phyloP scores from a whole-genome alignment of 2,329 filamentous ascomycete species.

The Aspergillus arachidicola region DNA sequence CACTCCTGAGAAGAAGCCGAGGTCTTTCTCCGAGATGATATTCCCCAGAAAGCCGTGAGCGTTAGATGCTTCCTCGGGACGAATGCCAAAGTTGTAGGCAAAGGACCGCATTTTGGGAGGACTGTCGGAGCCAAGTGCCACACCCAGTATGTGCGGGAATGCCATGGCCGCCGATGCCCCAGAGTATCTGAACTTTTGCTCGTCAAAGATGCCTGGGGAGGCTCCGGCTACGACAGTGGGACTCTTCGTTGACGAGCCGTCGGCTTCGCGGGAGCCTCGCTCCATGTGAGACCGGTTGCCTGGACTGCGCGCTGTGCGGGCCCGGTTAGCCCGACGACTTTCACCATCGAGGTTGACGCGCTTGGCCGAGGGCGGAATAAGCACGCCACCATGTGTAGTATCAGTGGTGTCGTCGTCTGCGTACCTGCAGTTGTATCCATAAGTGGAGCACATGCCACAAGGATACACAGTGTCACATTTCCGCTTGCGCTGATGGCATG shows the following conservation, averaged over 20 bases:
- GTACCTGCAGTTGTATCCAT: constrained; percentile 32
- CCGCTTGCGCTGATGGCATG: constrained; percentile 38
- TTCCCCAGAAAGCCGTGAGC: constrained; percentile 23
- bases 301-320: constrained; percentile 3
- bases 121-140: constrained; percentile 28
- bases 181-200: constrained; percentile 29
- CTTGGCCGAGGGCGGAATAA: constrained; percentile 13
- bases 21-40: constrained; percentile 30
- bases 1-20: constrained; percentile 22
- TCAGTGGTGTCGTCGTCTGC: constrained; percentile 10
- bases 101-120: constrained; percentile 30
- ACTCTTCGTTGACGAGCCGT: constrained; percentile 19
- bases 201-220: constrained; percentile 31
- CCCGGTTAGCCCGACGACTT: constrained; percentile 3
- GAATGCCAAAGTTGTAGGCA: constrained; percentile 37
- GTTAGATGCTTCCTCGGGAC: constrained; percentile 32
- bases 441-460: constrained; percentile 33
- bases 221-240: constrained; percentile 10
- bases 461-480: constrained; percentile 35
- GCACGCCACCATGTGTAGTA: neutral
- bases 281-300: constrained; percentile 5
- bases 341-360: constrained; percentile 12
- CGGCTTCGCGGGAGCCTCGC: constrained; percentile 1
- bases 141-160: constrained; percentile 32
- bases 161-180: constrained; percentile 35